These are phyloP conservation scores for Jasminum sambac DNA, from an alignment of 257 asterid species.

Conservation along the genomic window DNA sequence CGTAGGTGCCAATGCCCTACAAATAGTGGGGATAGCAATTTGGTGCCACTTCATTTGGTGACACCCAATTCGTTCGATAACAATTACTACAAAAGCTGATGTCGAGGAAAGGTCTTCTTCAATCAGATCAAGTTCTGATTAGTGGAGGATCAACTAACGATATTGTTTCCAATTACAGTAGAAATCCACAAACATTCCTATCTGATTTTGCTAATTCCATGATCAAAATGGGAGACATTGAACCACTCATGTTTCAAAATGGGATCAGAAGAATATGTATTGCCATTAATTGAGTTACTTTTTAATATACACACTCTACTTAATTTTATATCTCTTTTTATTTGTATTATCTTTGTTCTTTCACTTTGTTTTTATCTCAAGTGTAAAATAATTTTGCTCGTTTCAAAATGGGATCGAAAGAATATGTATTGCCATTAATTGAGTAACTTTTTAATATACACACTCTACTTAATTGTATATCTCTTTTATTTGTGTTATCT, in stretches of 20 bases:
- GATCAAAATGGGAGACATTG: slow-evolving; percentile 46
- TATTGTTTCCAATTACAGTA: slow-evolving; percentile 26
- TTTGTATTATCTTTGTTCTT: too few relatives aligned
- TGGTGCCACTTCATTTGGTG: slow-evolving; percentile 49
- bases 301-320: too few relatives aligned
- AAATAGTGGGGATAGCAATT: slow-evolving; percentile 32
- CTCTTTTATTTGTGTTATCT: too few relatives aligned
- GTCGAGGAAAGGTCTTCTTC: slow-evolving; percentile 40
- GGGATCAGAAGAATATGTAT: slow-evolving; percentile 40
- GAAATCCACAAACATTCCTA: slow-evolving; percentile 20
- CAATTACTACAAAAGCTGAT: slow-evolving; percentile 38
- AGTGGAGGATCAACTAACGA: slow-evolving; percentile 22
- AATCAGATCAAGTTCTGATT: slow-evolving; percentile 41
- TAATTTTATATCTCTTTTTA: too few relatives aligned
- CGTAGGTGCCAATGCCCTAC: slow-evolving; percentile 38
- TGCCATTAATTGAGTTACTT: slow-evolving; percentile 27
- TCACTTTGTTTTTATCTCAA: too few relatives aligned
- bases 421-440: slow-evolving; percentile 34
- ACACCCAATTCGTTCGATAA: too few relatives aligned
- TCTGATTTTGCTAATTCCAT: slow-evolving; percentile 39
- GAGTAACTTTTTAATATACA: neutral
- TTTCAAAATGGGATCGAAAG: slow-evolving; percentile 39
- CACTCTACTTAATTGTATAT: too few relatives aligned
- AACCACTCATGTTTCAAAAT: slow-evolving; percentile 29
- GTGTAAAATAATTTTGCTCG: too few relatives aligned